Evolutionary conservation across 495 filamentous ascomycete species (phyloP).

Genomic region (Annulohypoxylon stygium): DNA sequence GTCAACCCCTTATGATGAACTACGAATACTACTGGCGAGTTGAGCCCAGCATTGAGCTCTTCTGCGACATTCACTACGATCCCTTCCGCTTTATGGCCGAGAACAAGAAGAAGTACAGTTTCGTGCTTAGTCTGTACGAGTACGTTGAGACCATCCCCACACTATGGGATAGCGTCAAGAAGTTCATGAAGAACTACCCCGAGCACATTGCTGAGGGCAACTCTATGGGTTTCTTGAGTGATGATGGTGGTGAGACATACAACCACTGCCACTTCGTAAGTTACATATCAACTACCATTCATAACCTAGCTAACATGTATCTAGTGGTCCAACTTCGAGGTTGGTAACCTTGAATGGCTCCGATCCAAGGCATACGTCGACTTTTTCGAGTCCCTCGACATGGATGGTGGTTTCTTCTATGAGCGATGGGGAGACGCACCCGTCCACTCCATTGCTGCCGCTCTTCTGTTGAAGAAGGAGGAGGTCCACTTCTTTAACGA

Average conservation of each 20-base stretch:
- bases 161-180: conserved; percentile 92
- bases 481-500: conserved; percentile 99
- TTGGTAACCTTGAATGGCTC: conserved; percentile 87
- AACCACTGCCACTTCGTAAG: conserved; percentile 97
- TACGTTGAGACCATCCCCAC: conserved; percentile 97
- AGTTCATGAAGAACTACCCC: conserved; percentile 88
- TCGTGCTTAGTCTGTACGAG: conserved; percentile 90
- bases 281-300: conserved; percentile 30
- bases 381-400: conserved; percentile 83
- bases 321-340: conserved; percentile 94
- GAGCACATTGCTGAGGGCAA: conserved; percentile 88
- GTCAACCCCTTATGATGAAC: conserved; percentile 81
- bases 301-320: conserved; percentile 37
- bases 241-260: conserved; percentile 89
- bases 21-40: conserved; percentile 96
- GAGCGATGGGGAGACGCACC: conserved; percentile 94
- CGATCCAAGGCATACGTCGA: conserved; percentile 82
- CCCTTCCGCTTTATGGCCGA: conserved; percentile 90
- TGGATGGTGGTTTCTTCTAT: conserved; percentile 92
- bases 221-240: conserved; percentile 90
- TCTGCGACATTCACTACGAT: conserved; percentile 86
- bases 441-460: conserved; percentile 94
- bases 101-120: conserved; percentile 91
- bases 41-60: conserved; percentile 88
- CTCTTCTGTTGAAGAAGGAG: conserved; percentile 86